These are phyloP conservation scores for Rhododendron kiyosumense DNA, from an alignment of 148 eudicot species.

Conservation along the genomic window DNA sequence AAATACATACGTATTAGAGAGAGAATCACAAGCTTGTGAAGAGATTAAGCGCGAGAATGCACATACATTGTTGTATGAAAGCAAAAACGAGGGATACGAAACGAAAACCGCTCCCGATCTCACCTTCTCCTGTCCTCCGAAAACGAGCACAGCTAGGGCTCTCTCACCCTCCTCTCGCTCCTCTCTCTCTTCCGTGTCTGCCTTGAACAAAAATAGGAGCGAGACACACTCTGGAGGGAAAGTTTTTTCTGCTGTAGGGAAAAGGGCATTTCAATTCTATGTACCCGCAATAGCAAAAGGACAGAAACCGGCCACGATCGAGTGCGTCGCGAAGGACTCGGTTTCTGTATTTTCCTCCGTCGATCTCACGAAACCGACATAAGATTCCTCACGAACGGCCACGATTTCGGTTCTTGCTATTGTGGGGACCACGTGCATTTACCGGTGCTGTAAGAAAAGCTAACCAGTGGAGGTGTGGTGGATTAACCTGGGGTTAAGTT, in stretches of 20 bases:
- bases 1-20: neutral
- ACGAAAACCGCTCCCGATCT: neutral
- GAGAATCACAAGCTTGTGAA: neutral
- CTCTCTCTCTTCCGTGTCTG: neutral
- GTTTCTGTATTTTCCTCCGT: neutral
- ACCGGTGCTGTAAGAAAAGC: neutral
- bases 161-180: neutral
- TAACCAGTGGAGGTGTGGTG: neutral
- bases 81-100: neutral
- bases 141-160: neutral
- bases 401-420: neutral
- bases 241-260: neutral
- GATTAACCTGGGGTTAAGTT: neutral
- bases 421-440: neutral
- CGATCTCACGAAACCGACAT: neutral
- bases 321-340: neutral
- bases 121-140: constrained; percentile 2
- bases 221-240: constrained; percentile 4
- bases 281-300: neutral
- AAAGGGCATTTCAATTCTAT: neutral
- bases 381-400: neutral
- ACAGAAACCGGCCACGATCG: neutral
- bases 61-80: neutral
- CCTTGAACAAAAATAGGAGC: neutral
- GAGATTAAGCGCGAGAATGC: neutral